A percentile compares a stretch with the other conserved stretches of the same genome.
phyloP scores from a whole-genome alignment of 495 filamentous ascomycete species.

The Penicillium verhagenii region DNA sequence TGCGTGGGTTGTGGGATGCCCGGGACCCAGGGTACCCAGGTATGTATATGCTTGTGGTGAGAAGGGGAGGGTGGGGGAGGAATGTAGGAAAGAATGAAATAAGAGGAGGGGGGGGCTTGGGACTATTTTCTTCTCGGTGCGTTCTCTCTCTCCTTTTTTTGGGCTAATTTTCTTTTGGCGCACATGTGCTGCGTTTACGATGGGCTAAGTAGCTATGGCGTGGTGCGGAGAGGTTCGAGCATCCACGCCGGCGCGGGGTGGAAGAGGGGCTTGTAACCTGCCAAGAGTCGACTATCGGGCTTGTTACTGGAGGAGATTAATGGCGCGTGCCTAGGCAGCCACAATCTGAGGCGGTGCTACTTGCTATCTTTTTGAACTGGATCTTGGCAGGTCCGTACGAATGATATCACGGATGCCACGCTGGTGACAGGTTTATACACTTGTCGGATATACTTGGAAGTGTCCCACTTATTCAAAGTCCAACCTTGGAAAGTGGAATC shows the following conservation, averaged over 20 bases:
- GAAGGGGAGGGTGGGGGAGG: not conserved
- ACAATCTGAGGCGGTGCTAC: constrained; percentile 1
- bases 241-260: not conserved
- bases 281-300: not conserved
- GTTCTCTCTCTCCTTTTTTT: not conserved
- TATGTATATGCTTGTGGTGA: not conserved
- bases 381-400: not conserved
- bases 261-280: not conserved
- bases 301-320: not conserved
- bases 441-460: no score
- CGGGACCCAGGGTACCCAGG: no score
- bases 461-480: not conserved
- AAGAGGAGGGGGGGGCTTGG: no score
- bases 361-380: not conserved
- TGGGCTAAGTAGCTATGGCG: not conserved
- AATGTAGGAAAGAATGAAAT: no score
- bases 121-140: no score
- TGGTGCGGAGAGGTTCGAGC: not conserved
- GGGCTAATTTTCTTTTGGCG: no score
- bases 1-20: no score
- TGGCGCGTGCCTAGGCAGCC: not conserved
- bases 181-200: no score
- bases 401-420: no score
- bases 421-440: not conserved
- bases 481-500: not conserved